These are phyloP conservation scores for Syncephalastrum monosporum DNA, from an alignment of 371 early-diverging fungal genomes.

Conservation along the genomic window DNA sequence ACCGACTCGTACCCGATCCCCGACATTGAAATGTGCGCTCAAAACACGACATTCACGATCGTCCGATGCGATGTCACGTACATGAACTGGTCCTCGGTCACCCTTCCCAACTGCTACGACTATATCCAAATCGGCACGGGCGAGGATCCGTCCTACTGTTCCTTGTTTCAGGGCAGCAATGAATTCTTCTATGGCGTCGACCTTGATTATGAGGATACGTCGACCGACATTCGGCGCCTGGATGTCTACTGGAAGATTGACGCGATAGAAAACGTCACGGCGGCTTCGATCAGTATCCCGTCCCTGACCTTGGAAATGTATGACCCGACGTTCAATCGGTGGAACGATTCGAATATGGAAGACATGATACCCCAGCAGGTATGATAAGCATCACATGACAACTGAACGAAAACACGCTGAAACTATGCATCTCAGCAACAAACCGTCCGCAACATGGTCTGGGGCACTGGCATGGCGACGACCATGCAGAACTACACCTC, in stretches of 20 bases:
- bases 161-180: constrained; percentile 26
- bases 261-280: constrained; percentile 13
- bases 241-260: constrained; percentile 44
- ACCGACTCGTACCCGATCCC: constrained; percentile 18
- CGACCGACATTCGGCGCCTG: constrained; percentile 25
- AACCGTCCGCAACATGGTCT: constrained; percentile 15
- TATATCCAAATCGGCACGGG: constrained; percentile 12
- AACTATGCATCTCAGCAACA: no score
- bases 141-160: constrained; percentile 17
- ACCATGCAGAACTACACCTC: constrained; percentile 27
- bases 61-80: constrained; percentile 25
- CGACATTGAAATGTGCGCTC: constrained; percentile 38
- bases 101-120: constrained; percentile 18
- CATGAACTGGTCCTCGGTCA: constrained; percentile 18
- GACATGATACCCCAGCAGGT: constrained; percentile 28
- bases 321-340: constrained; percentile 25
- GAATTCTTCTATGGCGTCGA: constrained; percentile 21
- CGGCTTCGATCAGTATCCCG: constrained; percentile 24
- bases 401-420: no score
- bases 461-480: constrained; percentile 26
- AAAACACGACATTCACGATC: constrained; percentile 26
- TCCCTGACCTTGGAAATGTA: constrained; percentile 35
- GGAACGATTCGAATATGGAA: constrained; percentile 16
- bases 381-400: constrained; percentile 1
- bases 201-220: constrained; percentile 13